Base-by-base conservation (phyloP, 2,329 filamentous ascomycete genomes). In the Zelopaecilomyces penicillatus region DNA sequence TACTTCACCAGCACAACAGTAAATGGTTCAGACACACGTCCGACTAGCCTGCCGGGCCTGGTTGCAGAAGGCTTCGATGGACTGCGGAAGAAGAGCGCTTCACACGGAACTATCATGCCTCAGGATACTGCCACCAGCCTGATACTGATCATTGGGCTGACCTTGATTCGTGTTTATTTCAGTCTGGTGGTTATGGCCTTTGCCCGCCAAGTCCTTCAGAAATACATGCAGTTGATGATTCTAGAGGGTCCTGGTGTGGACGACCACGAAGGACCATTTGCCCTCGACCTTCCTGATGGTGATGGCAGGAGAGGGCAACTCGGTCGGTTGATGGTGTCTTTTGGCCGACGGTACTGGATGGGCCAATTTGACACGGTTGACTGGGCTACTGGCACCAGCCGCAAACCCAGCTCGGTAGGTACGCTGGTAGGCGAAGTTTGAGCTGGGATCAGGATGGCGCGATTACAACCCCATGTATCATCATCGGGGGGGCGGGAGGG, bases 101-200 rank as follows among this genome's bases (percentile, higher is more conserved):
- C 57, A 38, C 62, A 65, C 41, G 65, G 63, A 42, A 59, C 60
- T 44, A 61, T 58, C 30, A 56, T 67, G 46, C 66, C 68, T 3
- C 86, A 61, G 69, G 83, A 69, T 73, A 83, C 65, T 73, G 80
- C 56, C 67, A 83, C 87, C 50, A 91, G 85, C 65, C 84, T 96
- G 62, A 70, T 83, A 8, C 73, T 95, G 43, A 86, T 95, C 49
- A 75, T 77, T 30, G 65, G 75, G 2, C 76, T 95, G 51, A 94
- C 85, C 66, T 70, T 83, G 9, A 71, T 95, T 35, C 77, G 90
- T 30, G 64, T 89, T 30, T 96, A 96, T 68, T 90, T 95, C 56
- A 80, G 85, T 53, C 70, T 95, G 33, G 76, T 96, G 43, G 80
- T 95, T 62, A 81, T 95, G 66, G 81, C 87, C 5, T 93, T 86